These are phyloP conservation scores for Lanmaoa rubissima DNA, from an alignment of 768 basidiomycete genomes.

Conservation along the genomic window DNA sequence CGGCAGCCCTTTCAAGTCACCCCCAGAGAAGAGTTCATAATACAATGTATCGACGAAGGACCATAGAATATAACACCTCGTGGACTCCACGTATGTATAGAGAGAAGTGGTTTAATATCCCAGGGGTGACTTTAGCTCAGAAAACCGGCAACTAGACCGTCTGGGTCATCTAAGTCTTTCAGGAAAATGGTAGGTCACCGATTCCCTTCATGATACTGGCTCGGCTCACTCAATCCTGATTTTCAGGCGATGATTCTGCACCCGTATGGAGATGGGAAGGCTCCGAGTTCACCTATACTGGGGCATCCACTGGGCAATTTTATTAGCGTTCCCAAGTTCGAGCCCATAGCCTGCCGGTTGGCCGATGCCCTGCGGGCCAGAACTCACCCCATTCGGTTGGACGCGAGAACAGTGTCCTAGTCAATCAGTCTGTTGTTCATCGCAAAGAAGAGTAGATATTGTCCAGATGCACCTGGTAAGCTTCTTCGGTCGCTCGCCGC, in stretches of 20 bases:
- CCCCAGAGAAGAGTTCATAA: conserved; percentile 5
- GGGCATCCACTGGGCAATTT: background rate
- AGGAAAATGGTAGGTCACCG: background rate
- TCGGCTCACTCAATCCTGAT: background rate
- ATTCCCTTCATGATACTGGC: background rate
- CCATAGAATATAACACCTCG: background rate
- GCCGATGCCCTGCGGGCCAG: background rate
- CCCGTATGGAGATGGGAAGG: background rate
- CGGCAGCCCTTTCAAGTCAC: background rate
- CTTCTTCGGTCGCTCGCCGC: conserved; percentile 70
- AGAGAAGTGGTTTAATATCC: conserved; percentile 4
- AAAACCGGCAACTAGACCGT: background rate
- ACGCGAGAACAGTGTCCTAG: background rate
- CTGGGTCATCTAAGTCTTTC: background rate
- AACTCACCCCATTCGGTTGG: background rate
- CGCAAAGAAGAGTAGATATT: conserved; percentile 43
- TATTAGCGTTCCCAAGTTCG: no score
- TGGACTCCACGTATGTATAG: background rate
- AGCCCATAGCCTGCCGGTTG: background rate
- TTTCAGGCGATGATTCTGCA: background rate
- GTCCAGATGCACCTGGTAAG: conserved; percentile 57
- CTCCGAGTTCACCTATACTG: background rate
- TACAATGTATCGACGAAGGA: background rate
- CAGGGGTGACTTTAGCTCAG: no score
- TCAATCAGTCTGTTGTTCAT: conserved; percentile 4